Evolutionary conservation across 1,284 basidiomycete species (phyloP), one percentile per base, ranked within the genome.

Genomic region (Austroboletus novae-zelandiae): DNA sequence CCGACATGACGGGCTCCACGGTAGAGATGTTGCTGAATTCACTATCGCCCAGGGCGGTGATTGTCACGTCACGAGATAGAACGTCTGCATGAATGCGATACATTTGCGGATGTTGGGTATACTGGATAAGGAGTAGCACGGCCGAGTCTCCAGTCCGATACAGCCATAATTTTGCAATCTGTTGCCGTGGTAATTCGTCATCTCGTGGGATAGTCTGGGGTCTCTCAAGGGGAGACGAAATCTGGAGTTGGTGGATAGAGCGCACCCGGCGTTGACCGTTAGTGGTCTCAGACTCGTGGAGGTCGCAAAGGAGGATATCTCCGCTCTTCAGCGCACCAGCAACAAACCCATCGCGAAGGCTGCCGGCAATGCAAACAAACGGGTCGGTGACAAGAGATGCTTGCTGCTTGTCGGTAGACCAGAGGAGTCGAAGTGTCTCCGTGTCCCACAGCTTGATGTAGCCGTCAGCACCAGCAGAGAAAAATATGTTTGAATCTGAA

Each of bases 361-460:
- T 68, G 44, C 77, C 68, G 3, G 71, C 71, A 2, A 86, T 72
- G 55, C 74, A 76, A 41, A 78, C 57, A 51, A 76, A 80, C 1
- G 79, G 66, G 57, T 83, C 80, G 2, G 71, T 66, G 3, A 76
- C 50, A 10, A 73, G 60, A 6, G 64, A 64, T 18, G 59, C 58
- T 2, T 61, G 56, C 27, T 73, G 69, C 35, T 62, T 64, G 34
- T 71, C 66, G n/a, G 80, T 84, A 1, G 80, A 77, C 87, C 86
- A 91, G 25, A 85, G 43, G 53, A 82, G 83, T 20, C 57, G 60
- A 25, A 82, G 66, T 3, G 68, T 70, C 59, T 75, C 79, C 17
- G 75, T 66, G 51, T 84, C 77, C 89, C 89, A 91, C 2, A 92
- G 54, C 62, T 89, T 90, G 54, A 88, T 75, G 20, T 70, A 69